Conservation (phyloP, 177 flowering plant genomes). For the Vitis hybrid region DNA sequence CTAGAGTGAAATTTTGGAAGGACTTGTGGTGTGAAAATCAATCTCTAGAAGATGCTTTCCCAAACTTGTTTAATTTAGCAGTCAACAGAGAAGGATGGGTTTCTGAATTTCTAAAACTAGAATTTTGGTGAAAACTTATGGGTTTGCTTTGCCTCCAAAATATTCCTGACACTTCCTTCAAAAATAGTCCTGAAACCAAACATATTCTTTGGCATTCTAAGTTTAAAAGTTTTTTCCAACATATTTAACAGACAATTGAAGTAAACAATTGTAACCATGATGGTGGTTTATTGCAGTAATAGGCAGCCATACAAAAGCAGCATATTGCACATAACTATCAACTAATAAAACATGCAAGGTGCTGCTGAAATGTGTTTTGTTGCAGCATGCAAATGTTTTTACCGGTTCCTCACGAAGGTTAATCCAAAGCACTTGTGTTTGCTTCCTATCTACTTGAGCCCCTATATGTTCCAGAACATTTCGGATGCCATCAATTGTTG, state of each 20-base stretch:
- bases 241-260: neutral
- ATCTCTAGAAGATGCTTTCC: too few relatives aligned
- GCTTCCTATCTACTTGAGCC: constrained; percentile 57
- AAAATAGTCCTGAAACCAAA: too few relatives aligned
- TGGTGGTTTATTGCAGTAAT: neutral
- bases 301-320: neutral
- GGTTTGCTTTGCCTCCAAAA: too few relatives aligned
- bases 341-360: neutral
- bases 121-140: too few relatives aligned
- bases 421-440: constrained; percentile 76
- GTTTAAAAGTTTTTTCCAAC: too few relatives aligned
- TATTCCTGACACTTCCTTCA: too few relatives aligned
- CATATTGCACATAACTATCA: neutral
- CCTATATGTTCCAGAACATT: constrained; percentile 87
- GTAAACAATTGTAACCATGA: neutral
- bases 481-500: constrained; percentile 73
- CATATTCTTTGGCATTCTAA: too few relatives aligned
- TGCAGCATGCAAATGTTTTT: constrained; percentile 9
- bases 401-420: constrained; percentile 97
- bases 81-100: too few relatives aligned
- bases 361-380: neutral
- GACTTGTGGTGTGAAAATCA: too few relatives aligned
- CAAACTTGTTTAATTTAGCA: too few relatives aligned
- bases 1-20: too few relatives aligned
- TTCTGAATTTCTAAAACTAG: too few relatives aligned